phyloP scores from a whole-genome alignment of 176 grass and related monocot species.

The Thalia dealbata region DNA sequence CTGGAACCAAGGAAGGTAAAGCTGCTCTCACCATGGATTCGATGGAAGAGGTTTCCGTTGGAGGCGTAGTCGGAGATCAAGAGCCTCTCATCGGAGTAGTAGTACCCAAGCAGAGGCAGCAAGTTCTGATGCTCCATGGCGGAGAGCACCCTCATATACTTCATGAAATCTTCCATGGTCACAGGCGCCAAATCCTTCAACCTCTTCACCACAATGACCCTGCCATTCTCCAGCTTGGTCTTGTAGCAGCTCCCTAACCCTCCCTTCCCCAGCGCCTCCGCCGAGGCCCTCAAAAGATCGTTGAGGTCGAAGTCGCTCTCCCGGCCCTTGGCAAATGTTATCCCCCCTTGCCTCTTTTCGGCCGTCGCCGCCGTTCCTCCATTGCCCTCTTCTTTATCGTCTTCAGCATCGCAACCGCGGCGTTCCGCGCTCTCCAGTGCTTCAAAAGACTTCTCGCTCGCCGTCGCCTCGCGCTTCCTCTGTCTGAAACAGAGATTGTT shows the following conservation, averaged over 20 bases:
- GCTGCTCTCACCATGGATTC: conserved; percentile 9
- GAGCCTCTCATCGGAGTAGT: conserved; percentile 13
- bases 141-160: background rate
- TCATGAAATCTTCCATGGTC: conserved; percentile 13
- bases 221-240: background rate
- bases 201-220: conserved; percentile 18
- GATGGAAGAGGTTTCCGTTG: conserved; percentile 13
- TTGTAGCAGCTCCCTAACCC: conserved; percentile 20
- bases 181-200: conserved; percentile 5
- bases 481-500: background rate
- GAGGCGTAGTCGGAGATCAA: background rate
- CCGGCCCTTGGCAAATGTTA: conserved; percentile 1
- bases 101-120: conserved; percentile 12
- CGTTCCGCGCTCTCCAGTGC: background rate
- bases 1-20: background rate
- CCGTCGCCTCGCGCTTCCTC: background rate
- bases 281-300: conserved; percentile 4
- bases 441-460: background rate
- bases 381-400: background rate
- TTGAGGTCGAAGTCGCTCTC: conserved; percentile 1
- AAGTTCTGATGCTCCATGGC: conserved; percentile 16
- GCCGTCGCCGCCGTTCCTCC: background rate
- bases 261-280: conserved; percentile 8
- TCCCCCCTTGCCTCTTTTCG: background rate
- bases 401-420: background rate